Evolutionary conservation across 768 basidiomycete genomes (phyloP), one percentile per base, ranked within the genome.

Genomic region (Pisolithus microcarpus): DNA sequence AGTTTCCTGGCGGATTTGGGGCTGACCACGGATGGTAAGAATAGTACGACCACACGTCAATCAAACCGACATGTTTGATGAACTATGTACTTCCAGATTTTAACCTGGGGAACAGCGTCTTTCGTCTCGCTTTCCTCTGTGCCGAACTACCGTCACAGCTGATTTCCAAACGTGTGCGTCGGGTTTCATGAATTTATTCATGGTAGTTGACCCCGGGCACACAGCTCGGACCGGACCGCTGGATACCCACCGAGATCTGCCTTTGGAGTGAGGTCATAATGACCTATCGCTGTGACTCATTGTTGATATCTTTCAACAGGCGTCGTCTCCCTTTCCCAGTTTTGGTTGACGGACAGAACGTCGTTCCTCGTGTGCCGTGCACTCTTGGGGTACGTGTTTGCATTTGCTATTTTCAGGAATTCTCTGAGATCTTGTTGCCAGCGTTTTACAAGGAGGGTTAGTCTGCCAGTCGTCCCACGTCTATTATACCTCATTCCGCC

Each of bases 71-170:
- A 30, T 11, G 16, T 43, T 30, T 21, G 26, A 11, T 2, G 26
- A 23, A 11, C n/a, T 13, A 8, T 21, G 15, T n/a, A 1, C 1
- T 28, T 28, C 13, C 26, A 80, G 79, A 81, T 50, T 81, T 72
- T 61, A 81, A 81, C 58, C 53, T 72, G 38, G 80, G 80, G 7
- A 84, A 80, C 57, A 76, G 73, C 0, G 52, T 84, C 2, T 78
- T 76, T 56, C 73, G 74, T 19, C 58, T 81, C 2, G 52, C 76
- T 8, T 82, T 81, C 60, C 59, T 81, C n/a, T 68, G 62, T 36
- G 79, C 81, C 0, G 82, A 84, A 56, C 62, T 84, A 16, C 82
- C 83, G 7, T 82, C 81, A 8, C 81, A 83, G 51, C 66, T 84
- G 15, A 64, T 84, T 38, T 81, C 79, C 1, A 84, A 84, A 62